Conservation (phyloP, 208 protist species). For the Crithidia sp. region DNA sequence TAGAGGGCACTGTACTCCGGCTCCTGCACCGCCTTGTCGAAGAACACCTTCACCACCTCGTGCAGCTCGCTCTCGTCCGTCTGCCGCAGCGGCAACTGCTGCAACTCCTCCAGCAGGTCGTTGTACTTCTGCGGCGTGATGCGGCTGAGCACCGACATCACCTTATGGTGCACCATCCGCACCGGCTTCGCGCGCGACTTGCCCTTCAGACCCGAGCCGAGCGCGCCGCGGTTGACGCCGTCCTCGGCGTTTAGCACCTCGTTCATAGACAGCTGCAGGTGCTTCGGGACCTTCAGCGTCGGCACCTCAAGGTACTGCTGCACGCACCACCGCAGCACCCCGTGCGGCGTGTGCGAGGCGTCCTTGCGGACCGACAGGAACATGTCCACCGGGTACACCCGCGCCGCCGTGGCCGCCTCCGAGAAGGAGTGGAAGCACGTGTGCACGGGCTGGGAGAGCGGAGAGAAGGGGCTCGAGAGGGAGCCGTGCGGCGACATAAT, state of each 20-base stretch:
- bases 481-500: slow-evolving; percentile 29
- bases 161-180: slow-evolving; percentile 82
- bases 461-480: slow-evolving; percentile 55
- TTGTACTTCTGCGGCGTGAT: slow-evolving; percentile 85
- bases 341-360: slow-evolving; percentile 86
- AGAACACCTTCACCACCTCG: slow-evolving; percentile 85
- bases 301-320: slow-evolving; percentile 70
- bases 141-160: slow-evolving; percentile 87
- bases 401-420: slow-evolving; percentile 43
- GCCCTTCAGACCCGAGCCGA: slow-evolving; percentile 59
- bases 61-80: slow-evolving; percentile 77
- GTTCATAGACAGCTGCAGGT: slow-evolving; percentile 78
- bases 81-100: slow-evolving; percentile 80
- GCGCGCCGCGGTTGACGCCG: slow-evolving; percentile 57
- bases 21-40: slow-evolving; percentile 89
- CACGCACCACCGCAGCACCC: slow-evolving; percentile 80
- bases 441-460: slow-evolving; percentile 56
- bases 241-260: slow-evolving; percentile 57
- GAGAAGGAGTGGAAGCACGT: slow-evolving; percentile 72
- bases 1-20: slow-evolving; percentile 82
- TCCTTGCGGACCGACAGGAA: slow-evolving; percentile 79
- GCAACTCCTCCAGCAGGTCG: slow-evolving; percentile 71
- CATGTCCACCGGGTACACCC: slow-evolving; percentile 81
- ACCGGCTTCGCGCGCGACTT: slow-evolving; percentile 60
- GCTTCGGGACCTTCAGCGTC: slow-evolving; percentile 82